Evolutionary conservation across 1,284 basidiomycete genomes (phyloP).

Genomic region (Naganishia sp.): DNA sequence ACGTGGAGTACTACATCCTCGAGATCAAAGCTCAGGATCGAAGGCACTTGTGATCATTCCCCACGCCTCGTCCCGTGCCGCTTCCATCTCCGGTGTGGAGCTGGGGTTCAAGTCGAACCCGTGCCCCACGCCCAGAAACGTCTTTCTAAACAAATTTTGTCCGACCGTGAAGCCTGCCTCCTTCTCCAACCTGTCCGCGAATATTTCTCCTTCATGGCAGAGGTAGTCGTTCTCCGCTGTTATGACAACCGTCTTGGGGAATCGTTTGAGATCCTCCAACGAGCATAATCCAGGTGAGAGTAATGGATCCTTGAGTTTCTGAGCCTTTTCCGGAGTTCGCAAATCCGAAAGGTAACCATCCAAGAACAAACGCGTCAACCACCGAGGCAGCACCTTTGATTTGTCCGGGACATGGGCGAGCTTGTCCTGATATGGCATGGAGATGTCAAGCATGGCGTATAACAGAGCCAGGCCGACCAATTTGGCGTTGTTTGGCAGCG

Average conservation of each 20-base stretch:
- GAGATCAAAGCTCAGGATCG: conserved; percentile 31
- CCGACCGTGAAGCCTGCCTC: conserved; percentile 33
- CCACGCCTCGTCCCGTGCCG: conserved; percentile 41
- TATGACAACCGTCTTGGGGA: conserved; percentile 40
- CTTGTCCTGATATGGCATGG: conserved; percentile 40
- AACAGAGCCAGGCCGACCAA: conserved; percentile 37
- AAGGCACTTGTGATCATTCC: conserved; percentile 40
- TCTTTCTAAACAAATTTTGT: conserved; percentile 33
- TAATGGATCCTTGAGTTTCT: conserved; percentile 35
- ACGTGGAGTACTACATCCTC: background rate
- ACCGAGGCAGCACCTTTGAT: conserved; percentile 38
- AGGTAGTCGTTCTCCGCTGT: conserved; percentile 43
- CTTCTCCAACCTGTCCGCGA: conserved; percentile 34
- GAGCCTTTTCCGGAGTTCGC: conserved; percentile 27
- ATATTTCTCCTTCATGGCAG: conserved; percentile 40
- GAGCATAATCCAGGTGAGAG: conserved; percentile 40
- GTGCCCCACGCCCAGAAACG: conserved; percentile 40
- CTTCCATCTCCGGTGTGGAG: conserved; percentile 34
- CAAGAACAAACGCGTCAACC: conserved; percentile 40
- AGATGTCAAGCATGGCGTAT: conserved; percentile 40
- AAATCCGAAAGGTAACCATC: conserved; percentile 40
- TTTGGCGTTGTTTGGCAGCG: conserved; percentile 32
- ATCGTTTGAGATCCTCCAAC: conserved; percentile 31
- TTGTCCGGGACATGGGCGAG: conserved; percentile 38
- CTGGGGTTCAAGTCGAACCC: conserved; percentile 43